Evolutionary conservation across 2,329 filamentous ascomycete species (phyloP).

Genomic region (Stagonosporopsis rhizophila): DNA sequence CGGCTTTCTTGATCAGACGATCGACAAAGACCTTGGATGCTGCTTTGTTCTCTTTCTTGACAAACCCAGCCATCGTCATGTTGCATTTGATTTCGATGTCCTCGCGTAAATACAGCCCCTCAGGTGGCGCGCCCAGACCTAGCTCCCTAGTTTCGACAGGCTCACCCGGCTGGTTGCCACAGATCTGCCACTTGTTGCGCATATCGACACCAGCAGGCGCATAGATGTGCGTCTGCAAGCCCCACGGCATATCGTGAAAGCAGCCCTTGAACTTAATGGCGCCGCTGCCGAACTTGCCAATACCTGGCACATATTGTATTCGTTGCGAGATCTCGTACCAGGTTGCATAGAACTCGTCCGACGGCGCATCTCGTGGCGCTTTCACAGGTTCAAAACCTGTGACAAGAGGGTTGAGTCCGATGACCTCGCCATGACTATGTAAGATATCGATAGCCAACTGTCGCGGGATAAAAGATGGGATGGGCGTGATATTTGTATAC

Average conservation of each 20-base stretch:
- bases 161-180: constrained; percentile 73
- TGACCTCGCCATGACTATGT: constrained; percentile 73
- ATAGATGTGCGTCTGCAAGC: constrained; percentile 74
- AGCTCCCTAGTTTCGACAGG: constrained; percentile 68
- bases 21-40: constrained; percentile 72
- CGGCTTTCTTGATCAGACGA: constrained; percentile 74
- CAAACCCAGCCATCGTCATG: constrained; percentile 68
- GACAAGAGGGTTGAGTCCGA: constrained; percentile 74
- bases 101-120: constrained; percentile 72
- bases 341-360: constrained; percentile 75
- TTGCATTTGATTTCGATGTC: constrained; percentile 76
- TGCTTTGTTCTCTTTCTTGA: constrained; percentile 71
- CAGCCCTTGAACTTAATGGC: constrained; percentile 74
- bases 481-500: constrained; percentile 73
- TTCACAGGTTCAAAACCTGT: constrained; percentile 68
- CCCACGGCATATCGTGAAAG: constrained; percentile 76
- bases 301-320: constrained; percentile 71
- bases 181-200: constrained; percentile 72
- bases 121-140: constrained; percentile 67
- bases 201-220: constrained; percentile 71
- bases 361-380: constrained; percentile 70
- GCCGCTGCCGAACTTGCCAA: constrained; percentile 69
- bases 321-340: constrained; percentile 77
- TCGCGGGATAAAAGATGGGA: constrained; percentile 73
- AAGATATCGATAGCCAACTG: constrained; percentile 76